These are phyloP conservation scores for Silene latifolia DNA, from an alignment of 148 eudicot species.

Conservation along the genomic window DNA sequence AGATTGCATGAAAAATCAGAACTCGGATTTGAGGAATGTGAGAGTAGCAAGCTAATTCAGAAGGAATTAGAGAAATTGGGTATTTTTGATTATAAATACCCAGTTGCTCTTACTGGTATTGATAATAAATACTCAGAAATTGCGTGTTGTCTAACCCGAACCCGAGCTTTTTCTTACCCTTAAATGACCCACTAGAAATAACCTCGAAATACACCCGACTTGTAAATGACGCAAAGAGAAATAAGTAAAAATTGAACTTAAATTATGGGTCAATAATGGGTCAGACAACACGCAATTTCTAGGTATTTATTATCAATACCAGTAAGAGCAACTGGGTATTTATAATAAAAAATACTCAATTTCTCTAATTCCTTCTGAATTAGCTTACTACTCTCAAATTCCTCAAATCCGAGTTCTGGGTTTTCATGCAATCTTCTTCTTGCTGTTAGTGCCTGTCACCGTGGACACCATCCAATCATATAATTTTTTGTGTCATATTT, in stretches of 20 bases:
- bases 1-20: conserved; percentile 83
- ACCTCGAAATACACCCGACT: too few relatives aligned
- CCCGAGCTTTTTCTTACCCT: too few relatives aligned
- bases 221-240: too few relatives aligned
- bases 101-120: conserved; percentile 85
- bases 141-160: conserved; percentile 50
- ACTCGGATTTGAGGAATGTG: conserved; percentile 91
- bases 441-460: conserved; percentile 54
- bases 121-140: too few relatives aligned
- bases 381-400: conserved; percentile 76
- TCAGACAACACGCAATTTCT: conserved; percentile 37
- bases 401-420: conserved; percentile 95
- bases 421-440: conserved; percentile 79
- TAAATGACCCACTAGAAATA: too few relatives aligned
- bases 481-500: conserved; percentile 51
- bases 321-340: conserved; percentile 79
- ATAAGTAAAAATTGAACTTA: too few relatives aligned
- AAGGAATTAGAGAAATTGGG: conserved; percentile 79
- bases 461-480: conserved; percentile 58
- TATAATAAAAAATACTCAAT: conserved; percentile 53
- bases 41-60: conserved; percentile 68
- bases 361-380: conserved; percentile 74
- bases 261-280: too few relatives aligned
- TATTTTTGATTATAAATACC: conserved; percentile 52
- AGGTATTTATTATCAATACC: conserved; percentile 36